Evolutionary conservation across 768 basidiomycete genomes (phyloP), one percentile per base, ranked within the genome.

Genomic region (Crassisporium funariophilum): DNA sequence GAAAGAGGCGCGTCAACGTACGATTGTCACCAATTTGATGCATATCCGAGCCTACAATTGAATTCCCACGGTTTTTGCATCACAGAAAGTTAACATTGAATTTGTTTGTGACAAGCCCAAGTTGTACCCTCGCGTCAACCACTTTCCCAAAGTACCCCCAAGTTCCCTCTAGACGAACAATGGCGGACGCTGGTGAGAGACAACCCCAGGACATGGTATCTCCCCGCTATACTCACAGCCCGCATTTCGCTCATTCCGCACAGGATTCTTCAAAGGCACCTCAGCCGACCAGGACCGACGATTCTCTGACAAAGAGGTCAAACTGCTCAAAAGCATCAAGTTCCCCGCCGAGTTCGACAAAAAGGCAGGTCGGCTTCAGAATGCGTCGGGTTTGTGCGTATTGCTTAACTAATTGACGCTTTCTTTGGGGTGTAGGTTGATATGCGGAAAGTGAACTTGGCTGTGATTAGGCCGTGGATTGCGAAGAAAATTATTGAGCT

Each of bases 391-490:
- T n/a, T n/a, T n/a, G n/a, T n/a, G n/a, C n/a, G n/a, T n/a, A n/a
- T n/a, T n/a, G n/a, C n/a, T n/a, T n/a, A n/a, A n/a, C n/a, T n/a
- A n/a, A n/a, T n/a, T n/a, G n/a, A n/a, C n/a, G 16, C 33, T 34
- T 25, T 7, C 11, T 23, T 25, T 21, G 15, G 46, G 40, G 21
- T 22, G 10, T 19, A 90, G 90, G 93, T 97, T 35, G 95, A 98
- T 64, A 88, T 95, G 81, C 82, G 91, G 25, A 95, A 98, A 76
- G 93, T 98, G 50, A 95, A 98, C 65, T 58, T 98, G 50, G 74
- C 79, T 13, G 93, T 98, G 56, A 89, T 99, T 61, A 77, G 90
- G 49, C 91, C 94, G 2, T 99, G 97, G 97, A 85, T 98, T 50
- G 88, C 91, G 10, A 92, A 92, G 76, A 88, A 91, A 67, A 86